These are phyloP conservation scores for Nepenthes gracilis DNA, from an alignment of 148 eudicot genomes.

Conservation along the genomic window DNA sequence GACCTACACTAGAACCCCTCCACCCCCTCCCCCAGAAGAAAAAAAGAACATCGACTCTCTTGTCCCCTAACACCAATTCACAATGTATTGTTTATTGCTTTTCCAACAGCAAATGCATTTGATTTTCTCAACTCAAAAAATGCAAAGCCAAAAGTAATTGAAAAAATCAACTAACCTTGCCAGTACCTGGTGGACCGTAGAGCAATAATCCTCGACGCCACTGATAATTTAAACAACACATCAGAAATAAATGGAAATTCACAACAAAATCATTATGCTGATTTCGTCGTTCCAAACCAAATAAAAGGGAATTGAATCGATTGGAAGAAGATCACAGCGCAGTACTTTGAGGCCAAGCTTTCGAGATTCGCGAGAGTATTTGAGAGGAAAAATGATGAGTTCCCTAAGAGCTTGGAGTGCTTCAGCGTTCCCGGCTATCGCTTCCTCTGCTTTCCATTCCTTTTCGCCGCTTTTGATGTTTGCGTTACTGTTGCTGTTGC, in stretches of 20 bases:
- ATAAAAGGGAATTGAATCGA: not conserved
- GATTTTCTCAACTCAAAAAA: too few species aligned
- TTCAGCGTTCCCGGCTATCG: conserved; percentile 63
- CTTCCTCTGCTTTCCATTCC: conserved; percentile 68
- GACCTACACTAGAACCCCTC: too few species aligned
- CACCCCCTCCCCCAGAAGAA: too few species aligned
- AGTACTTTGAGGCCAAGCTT: conserved; percentile 57
- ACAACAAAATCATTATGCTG: not conserved
- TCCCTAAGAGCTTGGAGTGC: conserved; percentile 79
- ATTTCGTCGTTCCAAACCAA: conserved; percentile 1
- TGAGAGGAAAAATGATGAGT: conserved; percentile 54
- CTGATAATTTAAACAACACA: conserved; percentile 17
- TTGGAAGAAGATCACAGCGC: not conserved
- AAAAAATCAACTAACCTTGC: conserved; percentile 45
- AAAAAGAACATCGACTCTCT: too few species aligned
- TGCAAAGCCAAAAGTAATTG: not conserved
- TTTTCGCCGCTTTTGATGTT: not conserved
- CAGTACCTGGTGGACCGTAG: conserved; percentile 93
- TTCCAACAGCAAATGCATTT: too few species aligned
- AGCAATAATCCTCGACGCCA: conserved; percentile 90
- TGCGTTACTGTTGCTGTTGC: not conserved
- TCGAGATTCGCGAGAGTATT: conserved; percentile 43
- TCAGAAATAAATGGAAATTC: not conserved
- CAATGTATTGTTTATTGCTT: too few species aligned
- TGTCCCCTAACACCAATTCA: too few species aligned